Base-by-base conservation (phyloP, 108 stramenopile genomes). In the Nitzschia palea region DNA sequence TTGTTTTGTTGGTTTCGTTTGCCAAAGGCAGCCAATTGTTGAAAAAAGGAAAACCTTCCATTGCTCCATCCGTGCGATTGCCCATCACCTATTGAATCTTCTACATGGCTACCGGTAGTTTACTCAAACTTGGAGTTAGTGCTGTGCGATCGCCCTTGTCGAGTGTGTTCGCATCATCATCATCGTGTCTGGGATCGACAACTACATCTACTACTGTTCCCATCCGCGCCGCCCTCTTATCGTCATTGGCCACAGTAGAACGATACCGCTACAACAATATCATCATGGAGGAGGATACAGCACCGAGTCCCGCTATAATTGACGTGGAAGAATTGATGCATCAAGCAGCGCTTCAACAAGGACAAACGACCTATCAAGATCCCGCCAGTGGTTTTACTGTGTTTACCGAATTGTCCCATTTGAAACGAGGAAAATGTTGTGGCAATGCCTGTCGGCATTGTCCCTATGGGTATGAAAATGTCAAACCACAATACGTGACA, bases 381-480 rank as follows among this genome's bases (percentile, higher is more conserved):
- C 95, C 97, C 14, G 55, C 55, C 8, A 95, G 94, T 8, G 97
- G 95, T 8, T 97, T 90, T 79, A 83, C 61, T 4, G 93, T 94
- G 37, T 95, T 96, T 78, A 97, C 97, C 0, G 85, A 90, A 65
- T 32, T 84, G 8, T 65, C 83, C 1, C 95, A 94, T 70, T 75
- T 80, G 51, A 78, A 82, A 55, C 81, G 95, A 42, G 97, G 95
- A 12, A 84, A 58, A 34, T 97, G 97, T 67, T 97, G 97, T 75
- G 97, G 97, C 14, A 83, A 81, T 55, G 73, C 68, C 15, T 97
- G 97, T 77, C 89, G 95, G 18, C 96, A 97, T 68, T 97, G 96
- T 77, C 95, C 95, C 17, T 97, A 86, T 55, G 95, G 94, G 15
- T 93, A 86, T 78, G 80, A 78, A 34, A 86, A 90, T 67, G 95